Conservation (phyloP, 2,329 filamentous ascomycete genomes). For the Diaporthe ilicicola region DNA sequence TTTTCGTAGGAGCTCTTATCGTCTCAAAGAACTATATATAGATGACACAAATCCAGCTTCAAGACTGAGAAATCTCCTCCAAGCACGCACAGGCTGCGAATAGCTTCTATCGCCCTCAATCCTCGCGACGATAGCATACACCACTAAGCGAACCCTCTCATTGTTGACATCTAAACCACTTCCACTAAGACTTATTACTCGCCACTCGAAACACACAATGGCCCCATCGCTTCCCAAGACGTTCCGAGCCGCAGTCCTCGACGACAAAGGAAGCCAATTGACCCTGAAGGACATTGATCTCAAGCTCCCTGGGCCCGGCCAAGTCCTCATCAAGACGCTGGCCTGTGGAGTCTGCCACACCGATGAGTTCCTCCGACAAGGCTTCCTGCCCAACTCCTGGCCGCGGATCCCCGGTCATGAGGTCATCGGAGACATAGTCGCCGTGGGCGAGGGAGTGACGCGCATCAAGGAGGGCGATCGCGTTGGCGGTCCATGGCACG, state of each 20-base stretch:
- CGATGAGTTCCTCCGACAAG: conserved; percentile 59
- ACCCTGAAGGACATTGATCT: conserved; percentile 68
- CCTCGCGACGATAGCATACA: background rate
- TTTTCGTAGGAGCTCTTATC: background rate
- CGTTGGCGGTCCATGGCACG: conserved; percentile 75
- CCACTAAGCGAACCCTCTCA: no score
- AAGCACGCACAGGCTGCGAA: background rate
- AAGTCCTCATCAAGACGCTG: conserved; percentile 75
- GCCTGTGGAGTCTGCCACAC: conserved; percentile 78
- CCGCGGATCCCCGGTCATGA: conserved; percentile 77
- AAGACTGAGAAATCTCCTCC: fast-evolving
- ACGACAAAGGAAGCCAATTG: conserved; percentile 59
- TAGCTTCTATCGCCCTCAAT: fast-evolving
- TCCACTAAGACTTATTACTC: background rate
- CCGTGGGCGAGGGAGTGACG: conserved; percentile 64
- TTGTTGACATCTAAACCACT: background rate
- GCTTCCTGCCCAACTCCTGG: conserved; percentile 62
- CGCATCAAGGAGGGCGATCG: conserved; percentile 70
- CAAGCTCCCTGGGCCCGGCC: conserved; percentile 59
- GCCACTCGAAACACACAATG: background rate
- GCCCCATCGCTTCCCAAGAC: conserved; percentile 61
- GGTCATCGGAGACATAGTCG: conserved; percentile 72
- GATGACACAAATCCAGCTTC: background rate
- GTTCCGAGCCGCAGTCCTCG: conserved; percentile 72
- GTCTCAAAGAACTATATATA: background rate